Base-by-base conservation (phyloP, 1,284 basidiomycete species). In the Pseudozyma sp. region DNA sequence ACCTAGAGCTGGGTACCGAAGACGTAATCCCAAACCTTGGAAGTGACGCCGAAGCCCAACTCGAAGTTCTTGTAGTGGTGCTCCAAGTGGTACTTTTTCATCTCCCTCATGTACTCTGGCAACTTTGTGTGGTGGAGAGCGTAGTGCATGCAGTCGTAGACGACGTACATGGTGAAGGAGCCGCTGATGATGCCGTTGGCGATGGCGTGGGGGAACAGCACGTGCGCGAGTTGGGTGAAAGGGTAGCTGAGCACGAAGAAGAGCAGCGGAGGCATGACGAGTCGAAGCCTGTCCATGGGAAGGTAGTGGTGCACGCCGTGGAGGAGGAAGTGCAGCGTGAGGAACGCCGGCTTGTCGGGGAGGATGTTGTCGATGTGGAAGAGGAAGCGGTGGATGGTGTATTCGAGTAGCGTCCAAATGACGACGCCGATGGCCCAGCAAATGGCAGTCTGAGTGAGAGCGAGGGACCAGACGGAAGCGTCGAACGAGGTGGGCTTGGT, bases 61-160 rank as follows among this genome's bases (percentile, higher is more conserved):
- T 98, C 94, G 84, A 94, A 97, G 88, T 97, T 87, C 85, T 81
- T 81, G 78, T 84, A 97, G 85, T 98, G 96, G 84, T 98, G 95
- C n/a, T 94, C 94, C 73, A 99, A 89, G 82, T 99, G 96, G 83
- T 98, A 98, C 84, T 92, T 92, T 88, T 99, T 99, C 91, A 94
- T 91, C 84, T 94, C 90, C 59, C 88, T 88, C 85, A 97, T 86
- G 86, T 97, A 97, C 46, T 90, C 86, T 0, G 95, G 95, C 31
- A 99, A 89, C 44, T 74, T 69, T 19, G 81, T 79, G 70, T 85
- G 84, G 65, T 85, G 84, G 13, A 85, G 73, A 3, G 83, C 82
- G 46, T 84, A 85, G 75, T 85, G 84, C 77, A 81, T 84, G 67
- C 77, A 79, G 68, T 85, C 84, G 72, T 85, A 85, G 16, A 75